Evolutionary conservation across 352 stramenopile species (phyloP).

Genomic region (Phytophthora nicotianae): DNA sequence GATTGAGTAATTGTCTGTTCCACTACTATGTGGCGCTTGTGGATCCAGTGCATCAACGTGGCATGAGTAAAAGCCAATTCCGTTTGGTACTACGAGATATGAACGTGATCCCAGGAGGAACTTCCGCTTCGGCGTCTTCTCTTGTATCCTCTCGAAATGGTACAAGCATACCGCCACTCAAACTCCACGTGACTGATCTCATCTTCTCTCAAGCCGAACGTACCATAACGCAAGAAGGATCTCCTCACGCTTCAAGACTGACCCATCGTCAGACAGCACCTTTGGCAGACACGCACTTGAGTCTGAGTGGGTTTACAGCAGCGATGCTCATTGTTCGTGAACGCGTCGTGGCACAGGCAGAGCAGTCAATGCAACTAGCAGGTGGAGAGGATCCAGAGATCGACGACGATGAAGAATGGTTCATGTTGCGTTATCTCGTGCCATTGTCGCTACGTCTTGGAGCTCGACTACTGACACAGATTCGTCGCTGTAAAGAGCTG

Average conservation of each 20-base stretch:
- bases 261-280: constrained; percentile 36
- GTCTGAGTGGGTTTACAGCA: constrained; percentile 49
- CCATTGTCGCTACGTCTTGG: constrained; percentile 55
- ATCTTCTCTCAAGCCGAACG: constrained; percentile 63
- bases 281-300: constrained; percentile 34
- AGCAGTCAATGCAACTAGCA: constrained; percentile 37
- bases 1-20: constrained; percentile 70
- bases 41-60: constrained; percentile 49
- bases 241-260: constrained; percentile 25
- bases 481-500: constrained; percentile 62
- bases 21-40: constrained; percentile 69
- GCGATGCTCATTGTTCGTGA: constrained; percentile 69
- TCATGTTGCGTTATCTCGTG: constrained; percentile 60
- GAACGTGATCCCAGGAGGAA: constrained; percentile 40
- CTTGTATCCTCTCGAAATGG: constrained; percentile 19
- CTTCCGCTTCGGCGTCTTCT: constrained; percentile 14
- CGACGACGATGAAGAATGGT: constrained; percentile 71
- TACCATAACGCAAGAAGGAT: constrained; percentile 40
- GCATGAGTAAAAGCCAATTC: constrained; percentile 74
- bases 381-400: constrained; percentile 43
- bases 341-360: constrained; percentile 48
- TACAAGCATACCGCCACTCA: constrained; percentile 38
- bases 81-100: constrained; percentile 60
- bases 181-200: constrained; percentile 66
- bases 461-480: constrained; percentile 47